These are phyloP conservation scores for Orbilia javanica DNA, from an alignment of 2,329 filamentous ascomycete species.

Conservation along the genomic window DNA sequence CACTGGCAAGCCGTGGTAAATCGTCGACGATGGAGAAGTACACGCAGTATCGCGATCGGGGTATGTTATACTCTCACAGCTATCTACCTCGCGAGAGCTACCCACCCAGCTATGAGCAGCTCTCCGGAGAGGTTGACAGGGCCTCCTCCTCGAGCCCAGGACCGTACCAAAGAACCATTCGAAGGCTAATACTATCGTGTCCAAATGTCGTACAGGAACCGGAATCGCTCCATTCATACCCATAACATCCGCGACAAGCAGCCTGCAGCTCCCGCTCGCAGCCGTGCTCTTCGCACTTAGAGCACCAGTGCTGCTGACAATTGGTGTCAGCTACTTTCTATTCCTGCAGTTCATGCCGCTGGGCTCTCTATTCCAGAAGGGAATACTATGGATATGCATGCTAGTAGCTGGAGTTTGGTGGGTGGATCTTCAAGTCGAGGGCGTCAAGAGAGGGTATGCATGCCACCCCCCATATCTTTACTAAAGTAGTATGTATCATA, in stretches of 20 bases:
- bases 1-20: neutral
- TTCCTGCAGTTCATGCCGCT: slow-evolving; percentile 85
- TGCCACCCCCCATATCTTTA: neutral
- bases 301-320: slow-evolving; percentile 79
- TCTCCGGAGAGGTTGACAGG: neutral
- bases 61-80: slow-evolving; percentile 66
- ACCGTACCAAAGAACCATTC: too few relatives aligned
- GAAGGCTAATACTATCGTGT: slow-evolving; percentile 55
- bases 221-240: slow-evolving; percentile 97
- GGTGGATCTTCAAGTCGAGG: slow-evolving; percentile 98
- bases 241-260: slow-evolving; percentile 75
- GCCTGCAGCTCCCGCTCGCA: slow-evolving; percentile 75
- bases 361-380: slow-evolving; percentile 78
- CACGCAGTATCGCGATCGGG: slow-evolving; percentile 90
- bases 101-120: neutral
- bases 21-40: slow-evolving; percentile 83
- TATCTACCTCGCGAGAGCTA: too few relatives aligned
- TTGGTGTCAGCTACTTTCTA: slow-evolving; percentile 79
- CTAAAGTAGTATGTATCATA: slow-evolving; percentile 6
- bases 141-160: neutral
- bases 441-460: slow-evolving; percentile 85
- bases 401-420: slow-evolving; percentile 95
- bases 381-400: slow-evolving; percentile 86
- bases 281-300: slow-evolving; percentile 82
- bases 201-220: slow-evolving; percentile 74